Evolutionary conservation across 257 asterid species (phyloP).

Genomic region (Rubia yunnanensis): DNA sequence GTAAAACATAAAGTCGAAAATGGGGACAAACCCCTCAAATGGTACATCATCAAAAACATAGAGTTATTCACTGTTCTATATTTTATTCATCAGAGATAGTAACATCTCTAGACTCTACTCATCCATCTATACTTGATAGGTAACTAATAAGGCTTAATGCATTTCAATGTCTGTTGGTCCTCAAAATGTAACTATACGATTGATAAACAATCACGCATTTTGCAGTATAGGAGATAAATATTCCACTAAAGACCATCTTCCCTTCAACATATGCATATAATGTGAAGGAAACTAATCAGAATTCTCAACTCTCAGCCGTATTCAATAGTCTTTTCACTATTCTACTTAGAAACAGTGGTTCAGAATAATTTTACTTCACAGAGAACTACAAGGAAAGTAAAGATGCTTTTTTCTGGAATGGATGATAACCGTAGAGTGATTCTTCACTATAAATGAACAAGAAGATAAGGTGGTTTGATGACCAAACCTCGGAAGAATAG

Average conservation of each 20-base stretch:
- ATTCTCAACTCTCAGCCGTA: neutral
- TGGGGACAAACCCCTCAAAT: neutral
- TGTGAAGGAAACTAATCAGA: no score
- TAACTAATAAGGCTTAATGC: no score
- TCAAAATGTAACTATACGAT: neutral
- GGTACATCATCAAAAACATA: neutral
- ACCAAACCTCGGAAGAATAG: neutral
- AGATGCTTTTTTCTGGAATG: neutral
- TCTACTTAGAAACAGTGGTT: neutral
- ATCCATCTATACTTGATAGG: no score
- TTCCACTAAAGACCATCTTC: neutral
- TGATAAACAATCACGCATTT: neutral
- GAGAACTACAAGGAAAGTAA: neutral
- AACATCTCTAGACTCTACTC: no score
- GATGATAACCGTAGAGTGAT: neutral
- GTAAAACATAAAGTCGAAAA: neutral
- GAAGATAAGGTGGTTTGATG: neutral
- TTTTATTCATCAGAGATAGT: no score
- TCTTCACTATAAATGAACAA: neutral
- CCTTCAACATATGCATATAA: no score
- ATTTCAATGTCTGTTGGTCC: neutral
- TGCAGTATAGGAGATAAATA: neutral
- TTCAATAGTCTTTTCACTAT: neutral
- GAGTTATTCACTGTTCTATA: neutral
- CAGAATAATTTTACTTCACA: neutral